phyloP scores from a whole-genome alignment of 352 stramenopile genomes.

The Saprolegnia diclina region DNA sequence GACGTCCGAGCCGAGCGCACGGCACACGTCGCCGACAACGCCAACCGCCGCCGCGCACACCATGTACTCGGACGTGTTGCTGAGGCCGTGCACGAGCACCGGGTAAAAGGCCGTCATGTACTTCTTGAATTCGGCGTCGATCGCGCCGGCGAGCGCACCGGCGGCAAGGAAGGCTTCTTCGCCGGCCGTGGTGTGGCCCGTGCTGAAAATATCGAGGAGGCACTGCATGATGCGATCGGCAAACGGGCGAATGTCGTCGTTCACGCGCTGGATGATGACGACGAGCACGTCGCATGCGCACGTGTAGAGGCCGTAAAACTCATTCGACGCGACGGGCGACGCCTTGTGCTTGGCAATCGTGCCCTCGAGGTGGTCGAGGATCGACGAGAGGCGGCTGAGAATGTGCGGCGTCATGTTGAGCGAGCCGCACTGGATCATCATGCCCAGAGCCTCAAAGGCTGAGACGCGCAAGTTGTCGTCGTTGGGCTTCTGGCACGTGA shows the following conservation, averaged over 20 bases:
- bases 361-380: slow-evolving; percentile 71
- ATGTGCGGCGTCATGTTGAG: slow-evolving; percentile 74
- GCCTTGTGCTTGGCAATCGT: slow-evolving; percentile 74
- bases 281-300: slow-evolving; percentile 90
- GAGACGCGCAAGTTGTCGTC: slow-evolving; percentile 88
- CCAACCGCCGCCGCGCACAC: slow-evolving; percentile 94
- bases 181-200: slow-evolving; percentile 88
- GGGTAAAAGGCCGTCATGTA: slow-evolving; percentile 94
- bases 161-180: slow-evolving; percentile 96
- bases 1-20: slow-evolving; percentile 88
- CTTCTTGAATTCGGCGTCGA: slow-evolving; percentile 91
- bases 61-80: slow-evolving; percentile 95
- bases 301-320: slow-evolving; percentile 54
- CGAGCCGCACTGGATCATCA: slow-evolving; percentile 86
- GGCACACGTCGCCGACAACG: slow-evolving; percentile 93
- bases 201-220: slow-evolving; percentile 93
- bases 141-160: slow-evolving; percentile 88
- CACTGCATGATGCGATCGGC: slow-evolving; percentile 93
- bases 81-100: slow-evolving; percentile 88
- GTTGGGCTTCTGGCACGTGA: slow-evolving; percentile 86
- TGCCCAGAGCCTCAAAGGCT: slow-evolving; percentile 92
- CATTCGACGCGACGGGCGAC: slow-evolving; percentile 39
- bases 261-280: slow-evolving; percentile 90
- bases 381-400: slow-evolving; percentile 63
- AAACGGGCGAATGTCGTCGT: slow-evolving; percentile 77